Conservation (phyloP, 78 protist species). For the Ministeria vibrans region DNA sequence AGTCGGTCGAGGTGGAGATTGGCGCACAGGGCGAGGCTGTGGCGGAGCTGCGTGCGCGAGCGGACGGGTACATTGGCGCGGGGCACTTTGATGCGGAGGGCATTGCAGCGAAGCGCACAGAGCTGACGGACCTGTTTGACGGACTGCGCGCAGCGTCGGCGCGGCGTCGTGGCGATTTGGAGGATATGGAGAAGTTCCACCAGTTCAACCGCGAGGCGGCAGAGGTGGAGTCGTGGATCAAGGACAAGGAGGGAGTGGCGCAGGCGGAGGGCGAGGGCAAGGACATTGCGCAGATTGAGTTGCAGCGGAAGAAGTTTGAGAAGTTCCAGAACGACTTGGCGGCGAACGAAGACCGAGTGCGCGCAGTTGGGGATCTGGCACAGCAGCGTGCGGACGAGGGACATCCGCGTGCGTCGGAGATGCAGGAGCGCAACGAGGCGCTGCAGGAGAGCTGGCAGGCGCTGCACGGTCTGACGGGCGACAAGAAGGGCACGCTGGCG, state of each 20-base stretch:
- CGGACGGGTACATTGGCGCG: background rate
- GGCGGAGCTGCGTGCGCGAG: background rate
- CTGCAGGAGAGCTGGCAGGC: background rate
- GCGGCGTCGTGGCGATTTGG: background rate
- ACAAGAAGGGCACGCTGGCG: background rate
- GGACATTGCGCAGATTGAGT: background rate
- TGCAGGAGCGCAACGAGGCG: background rate
- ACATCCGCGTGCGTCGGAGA: background rate
- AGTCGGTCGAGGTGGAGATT: background rate
- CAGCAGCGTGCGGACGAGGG: background rate
- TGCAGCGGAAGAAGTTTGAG: background rate
- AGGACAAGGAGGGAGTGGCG: background rate
- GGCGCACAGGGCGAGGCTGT: background rate
- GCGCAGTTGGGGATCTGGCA: background rate
- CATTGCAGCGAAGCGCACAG: background rate
- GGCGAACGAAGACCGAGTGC: background rate
- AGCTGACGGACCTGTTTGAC: background rate
- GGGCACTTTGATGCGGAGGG: background rate
- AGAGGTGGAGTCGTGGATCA: slow-evolving; percentile 6
- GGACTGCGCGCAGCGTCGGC: background rate
- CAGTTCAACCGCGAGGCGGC: background rate
- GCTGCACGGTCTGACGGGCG: background rate
- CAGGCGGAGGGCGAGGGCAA: background rate
- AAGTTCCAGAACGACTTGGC: background rate
- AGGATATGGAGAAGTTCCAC: background rate